These are phyloP conservation scores for Beta lomatogona DNA, from an alignment of 179 eudicot species.

Conservation along the genomic window DNA sequence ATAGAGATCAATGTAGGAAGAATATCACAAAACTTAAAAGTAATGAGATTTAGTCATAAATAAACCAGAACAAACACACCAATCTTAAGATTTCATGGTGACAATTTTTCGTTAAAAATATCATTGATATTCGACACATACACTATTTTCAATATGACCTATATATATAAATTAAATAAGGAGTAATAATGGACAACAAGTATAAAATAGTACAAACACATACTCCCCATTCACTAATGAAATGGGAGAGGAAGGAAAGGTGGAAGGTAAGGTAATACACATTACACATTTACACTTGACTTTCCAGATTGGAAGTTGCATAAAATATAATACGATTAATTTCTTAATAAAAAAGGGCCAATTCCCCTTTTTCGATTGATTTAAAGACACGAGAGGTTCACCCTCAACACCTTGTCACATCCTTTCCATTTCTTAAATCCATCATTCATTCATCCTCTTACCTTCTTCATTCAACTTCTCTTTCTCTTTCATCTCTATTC, in stretches of 20 bases:
- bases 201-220: background rate
- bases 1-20: too few relatives aligned
- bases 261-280: background rate
- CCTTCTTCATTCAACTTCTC: background rate
- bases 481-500: background rate
- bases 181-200: too few relatives aligned
- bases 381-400: conserved; percentile 14
- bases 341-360: background rate
- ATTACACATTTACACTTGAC: conserved; percentile 1
- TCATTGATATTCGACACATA: too few relatives aligned
- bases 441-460: too few relatives aligned
- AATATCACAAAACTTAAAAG: too few relatives aligned
- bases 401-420: background rate
- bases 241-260: background rate
- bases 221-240: too few relatives aligned
- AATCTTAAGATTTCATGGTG: too few relatives aligned
- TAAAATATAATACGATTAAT: background rate
- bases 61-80: too few relatives aligned
- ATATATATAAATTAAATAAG: too few relatives aligned
- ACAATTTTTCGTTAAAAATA: too few relatives aligned
- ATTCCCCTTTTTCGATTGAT: conserved; percentile 2
- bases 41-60: too few relatives aligned
- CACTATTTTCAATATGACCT: too few relatives aligned
- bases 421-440: background rate
- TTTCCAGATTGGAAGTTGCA: conserved; percentile 12